Evolutionary conservation across 1,284 basidiomycete species (phyloP).

Genomic region (Tilletia setariae): DNA sequence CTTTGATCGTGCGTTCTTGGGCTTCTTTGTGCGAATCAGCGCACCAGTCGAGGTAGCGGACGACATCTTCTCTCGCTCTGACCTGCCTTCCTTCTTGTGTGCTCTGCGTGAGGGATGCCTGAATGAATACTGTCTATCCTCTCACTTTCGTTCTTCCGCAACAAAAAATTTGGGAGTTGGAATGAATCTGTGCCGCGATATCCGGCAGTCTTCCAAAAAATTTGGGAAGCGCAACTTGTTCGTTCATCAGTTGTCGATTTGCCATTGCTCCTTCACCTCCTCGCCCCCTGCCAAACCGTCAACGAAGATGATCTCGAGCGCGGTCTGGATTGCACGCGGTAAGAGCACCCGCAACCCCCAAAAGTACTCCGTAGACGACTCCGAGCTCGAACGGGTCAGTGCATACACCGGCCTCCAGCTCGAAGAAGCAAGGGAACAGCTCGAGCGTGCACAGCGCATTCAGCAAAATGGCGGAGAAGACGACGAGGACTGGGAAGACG

Average conservation of each 20-base stretch:
- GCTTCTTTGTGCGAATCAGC: conserved; percentile 62
- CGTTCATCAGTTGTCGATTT: no score
- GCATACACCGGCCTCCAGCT: conserved; percentile 81
- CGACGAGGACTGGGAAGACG: conserved; percentile 30
- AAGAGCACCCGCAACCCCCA: conserved; percentile 71
- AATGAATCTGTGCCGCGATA: background rate
- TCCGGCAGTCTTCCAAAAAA: conserved; percentile 4
- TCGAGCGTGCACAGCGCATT: conserved; percentile 60
- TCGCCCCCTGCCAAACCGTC: background rate
- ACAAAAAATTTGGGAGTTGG: background rate
- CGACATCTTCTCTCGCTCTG: no score
- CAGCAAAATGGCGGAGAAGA: conserved; percentile 33
- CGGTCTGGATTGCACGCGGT: conserved; percentile 77
- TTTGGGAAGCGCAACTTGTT: background rate
- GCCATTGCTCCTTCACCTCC: background rate
- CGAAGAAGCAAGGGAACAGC: conserved; percentile 78
- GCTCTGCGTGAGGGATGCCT: no score
- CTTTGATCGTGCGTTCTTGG: conserved; percentile 96
- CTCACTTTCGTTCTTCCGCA: background rate
- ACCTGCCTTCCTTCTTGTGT: no score
- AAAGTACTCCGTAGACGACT: conserved; percentile 87
- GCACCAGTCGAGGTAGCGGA: conserved; percentile 8
- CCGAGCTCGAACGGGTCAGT: conserved; percentile 84
- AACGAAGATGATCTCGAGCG: conserved; percentile 58
- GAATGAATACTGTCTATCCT: no score